Evolutionary conservation across 179 eudicot species (phyloP), one percentile per base, ranked within the genome.

Genomic region (Nepenthes alata): DNA sequence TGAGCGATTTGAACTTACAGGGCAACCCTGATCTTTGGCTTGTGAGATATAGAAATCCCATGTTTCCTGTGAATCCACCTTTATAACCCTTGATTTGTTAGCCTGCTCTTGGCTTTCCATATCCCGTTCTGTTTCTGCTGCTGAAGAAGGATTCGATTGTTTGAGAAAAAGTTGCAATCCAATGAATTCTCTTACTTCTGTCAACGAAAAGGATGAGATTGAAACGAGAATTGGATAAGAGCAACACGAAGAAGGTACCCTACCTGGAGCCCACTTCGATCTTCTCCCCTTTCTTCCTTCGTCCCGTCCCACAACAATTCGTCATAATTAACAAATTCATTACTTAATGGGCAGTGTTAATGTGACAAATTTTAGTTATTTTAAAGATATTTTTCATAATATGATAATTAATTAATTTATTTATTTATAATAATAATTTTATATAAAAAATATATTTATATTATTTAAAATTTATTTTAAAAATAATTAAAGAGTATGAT

Each of bases 21-120:
- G 86, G 57, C 57, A 59, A 47, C 71, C 74, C 16, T 75, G 75
- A 36, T 34, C 6, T 44, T 73, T 69, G 67, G 86, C 78, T 57
- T 76, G 72, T 49, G 57, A 69, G 48, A 80, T 6, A 59, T 65
- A 59, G 16, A 60, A 69, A 38, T 79, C 81, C 90, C 90, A 84
- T 14, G 85, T 53, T 14, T 59, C 77, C 52, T 62, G 63, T 2
- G 84, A 70, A 2, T 75, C 81, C 0, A 84, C 76, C 66, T 72
- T 75, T n/a, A 59, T 35, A 12, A 84, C 83, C 52, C 60, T 74
- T 57, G 77, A 59, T 65, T 65, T 70, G 65, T 41, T 63, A 11
- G 49, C 59, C 39, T 68, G 70, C n/a, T 58, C 70, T 47, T 62
- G 69, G 3, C 36, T 49, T 58, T 72, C 85, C 85, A 78, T 78